Percentiles rank a stretch among this genome's conserved stretches.
These are phyloP conservation scores for Lycium barbarum DNA, from an alignment of 257 asterid species.

Conservation along the genomic window DNA sequence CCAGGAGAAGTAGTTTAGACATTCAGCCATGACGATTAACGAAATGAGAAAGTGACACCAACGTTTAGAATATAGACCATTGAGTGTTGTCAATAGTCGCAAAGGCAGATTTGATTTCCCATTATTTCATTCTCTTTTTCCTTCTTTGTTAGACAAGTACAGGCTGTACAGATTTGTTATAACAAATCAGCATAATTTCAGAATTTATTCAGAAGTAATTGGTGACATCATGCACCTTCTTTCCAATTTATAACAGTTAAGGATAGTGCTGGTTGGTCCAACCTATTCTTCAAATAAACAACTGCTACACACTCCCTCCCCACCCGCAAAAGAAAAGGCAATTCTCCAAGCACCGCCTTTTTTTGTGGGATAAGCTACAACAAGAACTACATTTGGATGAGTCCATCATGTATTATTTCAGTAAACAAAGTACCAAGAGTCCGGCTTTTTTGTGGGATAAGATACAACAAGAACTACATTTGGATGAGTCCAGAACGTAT, in stretches of 20 bases:
- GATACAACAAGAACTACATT: neutral
- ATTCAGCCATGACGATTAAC: conserved; percentile 8
- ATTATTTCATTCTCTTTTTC: neutral
- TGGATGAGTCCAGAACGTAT: neutral
- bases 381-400: neutral
- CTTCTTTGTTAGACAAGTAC: neutral
- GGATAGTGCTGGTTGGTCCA: neutral
- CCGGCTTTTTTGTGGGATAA: neutral
- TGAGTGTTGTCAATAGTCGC: neutral
- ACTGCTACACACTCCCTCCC: neutral
- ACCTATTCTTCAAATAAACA: neutral
- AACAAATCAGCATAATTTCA: neutral
- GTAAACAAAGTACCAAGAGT: neutral
- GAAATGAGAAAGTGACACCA: neutral
- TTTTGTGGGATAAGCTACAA: neutral
- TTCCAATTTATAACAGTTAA: neutral
- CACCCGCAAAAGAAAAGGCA: neutral
- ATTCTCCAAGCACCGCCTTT: neutral
- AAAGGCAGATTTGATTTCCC: conserved; percentile 14
- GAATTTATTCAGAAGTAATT: neutral
- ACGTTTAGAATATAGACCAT: neutral
- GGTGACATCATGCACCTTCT: conserved; percentile 2
- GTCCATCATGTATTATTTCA: neutral
- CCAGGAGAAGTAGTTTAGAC: neutral
- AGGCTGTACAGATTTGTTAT: neutral